These are phyloP conservation scores for Rutstroemia sp. DNA, from an alignment of 2,329 filamentous ascomycete genomes.

Conservation along the genomic window DNA sequence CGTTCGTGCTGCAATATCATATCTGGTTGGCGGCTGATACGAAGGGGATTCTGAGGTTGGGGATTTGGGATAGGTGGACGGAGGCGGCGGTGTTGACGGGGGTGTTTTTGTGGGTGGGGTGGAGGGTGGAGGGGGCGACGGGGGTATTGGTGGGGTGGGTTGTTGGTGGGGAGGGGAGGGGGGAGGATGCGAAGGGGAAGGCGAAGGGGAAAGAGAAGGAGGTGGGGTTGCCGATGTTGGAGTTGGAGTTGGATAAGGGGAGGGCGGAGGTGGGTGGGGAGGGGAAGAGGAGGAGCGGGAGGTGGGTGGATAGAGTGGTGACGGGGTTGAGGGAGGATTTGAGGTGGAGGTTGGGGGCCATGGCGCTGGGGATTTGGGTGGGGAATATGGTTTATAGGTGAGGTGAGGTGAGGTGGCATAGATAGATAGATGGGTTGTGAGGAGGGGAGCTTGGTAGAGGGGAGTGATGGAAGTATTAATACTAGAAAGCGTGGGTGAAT, in stretches of 20 bases:
- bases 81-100: constrained; percentile 35
- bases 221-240: background rate
- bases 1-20: constrained; percentile 53
- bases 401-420: background rate
- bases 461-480: no score
- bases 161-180: constrained; percentile 15
- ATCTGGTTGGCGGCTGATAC: constrained; percentile 54
- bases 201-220: constrained; percentile 32
- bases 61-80: constrained; percentile 27
- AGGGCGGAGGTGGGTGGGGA: constrained; percentile 32
- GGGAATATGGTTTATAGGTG: constrained; percentile 16
- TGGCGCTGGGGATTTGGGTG: constrained; percentile 14
- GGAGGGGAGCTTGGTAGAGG: no score
- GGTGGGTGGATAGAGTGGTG: background rate
- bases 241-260: background rate
- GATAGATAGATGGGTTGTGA: background rate
- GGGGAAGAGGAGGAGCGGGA: constrained; percentile 31
- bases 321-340: constrained; percentile 2
- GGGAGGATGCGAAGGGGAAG: constrained; percentile 29
- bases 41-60: constrained; percentile 39
- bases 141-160: constrained; percentile 33
- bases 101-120: constrained; percentile 37
- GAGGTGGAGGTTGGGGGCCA: constrained; percentile 10
- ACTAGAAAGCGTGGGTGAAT: no score
- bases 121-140: constrained; percentile 32